These are phyloP conservation scores for Pleurotus platypus DNA, from an alignment of 768 basidiomycete genomes.

Conservation along the genomic window DNA sequence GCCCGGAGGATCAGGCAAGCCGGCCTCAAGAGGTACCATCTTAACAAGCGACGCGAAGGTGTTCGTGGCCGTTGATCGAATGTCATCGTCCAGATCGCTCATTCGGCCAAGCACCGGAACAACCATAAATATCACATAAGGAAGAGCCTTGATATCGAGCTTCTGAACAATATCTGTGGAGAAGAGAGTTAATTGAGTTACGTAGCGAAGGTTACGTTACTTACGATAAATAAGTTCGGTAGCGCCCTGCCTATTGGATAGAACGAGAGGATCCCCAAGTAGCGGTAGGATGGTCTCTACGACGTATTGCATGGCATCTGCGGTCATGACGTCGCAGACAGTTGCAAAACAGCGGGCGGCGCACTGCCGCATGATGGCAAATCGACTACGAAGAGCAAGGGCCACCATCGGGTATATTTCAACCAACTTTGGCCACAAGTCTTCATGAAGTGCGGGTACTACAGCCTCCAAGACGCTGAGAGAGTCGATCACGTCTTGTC, in stretches of 20 bases:
- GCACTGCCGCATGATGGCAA: constrained; percentile 85
- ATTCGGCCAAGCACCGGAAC: constrained; percentile 96
- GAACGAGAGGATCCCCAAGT: constrained; percentile 71
- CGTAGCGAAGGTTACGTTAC: constrained; percentile 26
- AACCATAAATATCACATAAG: constrained; percentile 95
- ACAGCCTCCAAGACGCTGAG: constrained; percentile 86
- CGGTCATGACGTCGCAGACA: constrained; percentile 81
- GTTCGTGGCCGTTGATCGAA: constrained; percentile 92
- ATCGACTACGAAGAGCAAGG: constrained; percentile 77
- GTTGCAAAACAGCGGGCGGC: constrained; percentile 87
- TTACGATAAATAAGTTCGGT: constrained; percentile 88
- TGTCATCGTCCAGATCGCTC: constrained; percentile 91
- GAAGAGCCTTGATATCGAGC: constrained; percentile 90
- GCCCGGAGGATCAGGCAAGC: constrained; percentile 92
- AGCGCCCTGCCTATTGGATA: constrained; percentile 82
- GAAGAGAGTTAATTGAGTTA: too few relatives aligned
- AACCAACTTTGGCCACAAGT: constrained; percentile 64
- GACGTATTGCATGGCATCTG: constrained; percentile 85
- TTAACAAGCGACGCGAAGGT: constrained; percentile 96
- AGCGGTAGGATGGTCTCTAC: constrained; percentile 81
- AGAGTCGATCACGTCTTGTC: constrained; percentile 91
- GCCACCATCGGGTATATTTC: constrained; percentile 76
- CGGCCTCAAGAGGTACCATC: constrained; percentile 98
- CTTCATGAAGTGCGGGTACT: constrained; percentile 67
- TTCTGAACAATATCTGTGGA: constrained; percentile 81